These are phyloP conservation scores for Hymenoscyphus scutula DNA, from an alignment of 2,329 filamentous ascomycete species.

Conservation along the genomic window DNA sequence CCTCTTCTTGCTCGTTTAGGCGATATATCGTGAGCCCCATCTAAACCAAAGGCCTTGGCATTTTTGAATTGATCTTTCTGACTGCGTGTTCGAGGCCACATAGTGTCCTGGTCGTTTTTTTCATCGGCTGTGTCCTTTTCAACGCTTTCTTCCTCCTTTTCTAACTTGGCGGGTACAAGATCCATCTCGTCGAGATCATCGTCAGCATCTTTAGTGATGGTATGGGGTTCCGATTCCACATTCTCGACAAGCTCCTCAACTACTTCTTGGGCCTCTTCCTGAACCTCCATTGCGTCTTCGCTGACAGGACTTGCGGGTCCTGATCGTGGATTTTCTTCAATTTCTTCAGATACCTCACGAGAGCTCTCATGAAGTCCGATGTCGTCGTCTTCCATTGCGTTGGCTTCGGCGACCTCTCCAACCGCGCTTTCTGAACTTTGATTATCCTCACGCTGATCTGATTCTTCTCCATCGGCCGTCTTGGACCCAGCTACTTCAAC, in stretches of 20 bases:
- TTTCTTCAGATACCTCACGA: not conserved
- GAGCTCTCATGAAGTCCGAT: not conserved
- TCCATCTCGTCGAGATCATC: not conserved
- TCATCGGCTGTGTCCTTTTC: not conserved
- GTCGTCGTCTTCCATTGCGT: not conserved
- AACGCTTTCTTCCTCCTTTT: not conserved
- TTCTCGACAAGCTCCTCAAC: not conserved
- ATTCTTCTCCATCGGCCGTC: not conserved
- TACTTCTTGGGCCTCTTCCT: not conserved
- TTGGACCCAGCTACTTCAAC: not conserved
- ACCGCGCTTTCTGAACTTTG: not conserved
- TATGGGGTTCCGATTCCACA: not conserved
- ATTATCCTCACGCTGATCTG: not conserved
- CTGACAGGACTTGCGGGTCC: not conserved
- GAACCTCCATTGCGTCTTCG: not conserved
- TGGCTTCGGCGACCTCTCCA: not conserved
- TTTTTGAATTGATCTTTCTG: not conserved
- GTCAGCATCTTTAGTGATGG: not conserved
- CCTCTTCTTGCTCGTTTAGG: not conserved
- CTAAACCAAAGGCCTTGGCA: not conserved
- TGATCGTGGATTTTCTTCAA: not conserved
- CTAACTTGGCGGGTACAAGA: not conserved
- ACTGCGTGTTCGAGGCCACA: not conserved
- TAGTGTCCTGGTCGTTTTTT: conserved; percentile 1
- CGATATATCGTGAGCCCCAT: conserved; percentile 4